Conservation (phyloP, 2,329 filamentous ascomycete genomes). For the Madurella fahalii region DNA sequence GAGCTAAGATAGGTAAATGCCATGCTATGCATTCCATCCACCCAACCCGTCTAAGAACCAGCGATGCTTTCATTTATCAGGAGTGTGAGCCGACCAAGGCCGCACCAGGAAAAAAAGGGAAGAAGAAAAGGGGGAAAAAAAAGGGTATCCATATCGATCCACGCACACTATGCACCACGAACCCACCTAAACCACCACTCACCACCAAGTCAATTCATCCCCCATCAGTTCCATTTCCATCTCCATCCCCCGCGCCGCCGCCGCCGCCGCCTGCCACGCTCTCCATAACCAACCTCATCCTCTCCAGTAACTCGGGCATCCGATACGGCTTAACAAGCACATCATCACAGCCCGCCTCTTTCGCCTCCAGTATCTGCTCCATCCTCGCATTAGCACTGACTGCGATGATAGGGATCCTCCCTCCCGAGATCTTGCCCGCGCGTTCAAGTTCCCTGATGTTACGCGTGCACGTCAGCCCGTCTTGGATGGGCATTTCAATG, state of each 20-base stretch:
- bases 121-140: too few species aligned
- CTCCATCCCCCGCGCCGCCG: background rate
- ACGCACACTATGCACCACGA: too few species aligned
- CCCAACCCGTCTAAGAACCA: background rate
- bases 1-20: background rate
- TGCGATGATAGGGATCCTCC: conserved; percentile 59
- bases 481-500: conserved; percentile 71
- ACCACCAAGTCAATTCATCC: too few species aligned
- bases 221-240: background rate
- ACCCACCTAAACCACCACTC: too few species aligned
- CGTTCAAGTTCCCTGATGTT: conserved; percentile 60
- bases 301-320: conserved; percentile 57
- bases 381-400: conserved; percentile 64
- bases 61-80: background rate
- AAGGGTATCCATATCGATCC: too few species aligned
- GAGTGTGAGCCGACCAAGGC: background rate
- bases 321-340: conserved; percentile 70
- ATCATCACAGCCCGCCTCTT: conserved; percentile 54
- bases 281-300: conserved; percentile 50
- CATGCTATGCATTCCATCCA: background rate
- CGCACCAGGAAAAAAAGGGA: background rate
- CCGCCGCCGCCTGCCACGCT: conserved; percentile 13
- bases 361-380: conserved; percentile 54
- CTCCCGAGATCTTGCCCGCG: conserved; percentile 47
- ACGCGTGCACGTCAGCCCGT: conserved; percentile 63